Percentiles rank a stretch among this genome's conserved stretches.
phyloP scores from a whole-genome alignment of 78 protist species.

The Reticulomyxa filosa region DNA sequence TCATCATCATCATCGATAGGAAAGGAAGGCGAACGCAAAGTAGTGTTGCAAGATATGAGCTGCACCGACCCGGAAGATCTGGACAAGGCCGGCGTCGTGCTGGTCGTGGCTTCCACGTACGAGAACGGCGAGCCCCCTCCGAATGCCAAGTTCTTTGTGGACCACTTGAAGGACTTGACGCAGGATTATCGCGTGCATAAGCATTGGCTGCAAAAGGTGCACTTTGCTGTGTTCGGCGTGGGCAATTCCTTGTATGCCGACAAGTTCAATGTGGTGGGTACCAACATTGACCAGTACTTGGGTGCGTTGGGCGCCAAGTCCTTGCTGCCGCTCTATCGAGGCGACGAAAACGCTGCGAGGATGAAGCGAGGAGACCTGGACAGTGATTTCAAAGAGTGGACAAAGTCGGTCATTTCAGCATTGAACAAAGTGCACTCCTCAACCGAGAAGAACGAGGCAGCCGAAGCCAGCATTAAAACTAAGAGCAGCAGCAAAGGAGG shows the following conservation, averaged over 20 bases:
- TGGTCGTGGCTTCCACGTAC: conserved; percentile 25
- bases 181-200: conserved; percentile 1
- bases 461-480: no score
- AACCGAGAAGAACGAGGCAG: no score
- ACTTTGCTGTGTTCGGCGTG: conserved; percentile 28
- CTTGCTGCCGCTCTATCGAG: neutral
- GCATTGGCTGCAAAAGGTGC: neutral
- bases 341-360: conserved; percentile 5
- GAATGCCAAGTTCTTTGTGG: neutral
- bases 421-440: no score
- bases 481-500: no score
- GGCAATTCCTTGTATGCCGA: conserved; percentile 18
- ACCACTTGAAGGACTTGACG: neutral
- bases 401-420: neutral
- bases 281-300: neutral
- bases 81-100: neutral
- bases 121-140: conserved; percentile 21
- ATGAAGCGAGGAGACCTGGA: neutral
- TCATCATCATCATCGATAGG: no score
- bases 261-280: neutral
- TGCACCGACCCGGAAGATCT: neutral
- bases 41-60: neutral
- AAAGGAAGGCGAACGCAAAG: no score
- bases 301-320: neutral
- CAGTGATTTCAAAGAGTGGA: neutral